Evolutionary conservation across 139 green algal species (phyloP), one percentile per base, ranked within the genome.

Genomic region (Chlamydomonas eustigma): DNA sequence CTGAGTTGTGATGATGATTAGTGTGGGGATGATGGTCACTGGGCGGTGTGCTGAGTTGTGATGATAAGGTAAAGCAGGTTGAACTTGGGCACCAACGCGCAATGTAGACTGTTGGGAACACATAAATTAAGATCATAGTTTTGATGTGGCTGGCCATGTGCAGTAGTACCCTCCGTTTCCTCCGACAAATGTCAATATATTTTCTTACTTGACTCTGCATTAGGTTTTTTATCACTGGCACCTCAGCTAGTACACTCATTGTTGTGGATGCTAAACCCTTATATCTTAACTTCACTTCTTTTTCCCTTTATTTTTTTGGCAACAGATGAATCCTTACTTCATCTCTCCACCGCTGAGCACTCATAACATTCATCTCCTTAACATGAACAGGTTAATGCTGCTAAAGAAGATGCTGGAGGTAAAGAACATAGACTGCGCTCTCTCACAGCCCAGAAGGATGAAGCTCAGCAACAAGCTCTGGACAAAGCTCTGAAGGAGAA

Each of bases 381-480:
- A 4, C 70, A 18, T 39, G 70, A 30, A 6, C 35, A 51, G 51
- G 52, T 72, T 8, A 4, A 33, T 30, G 37, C 2, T 22, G 73
- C 24, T n/a, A 25, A 39, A 28, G 28, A 50, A 18, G 30, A 79
- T 51, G 74, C 72, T 4, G 31, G 44, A 3, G 24, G 51, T 32
- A 58, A 70, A 2, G 71, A 82, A 34, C 39, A 64, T 1, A 63
- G 78, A 39, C 52, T 78, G 35, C 71, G 77, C 0, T 64, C 35
- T 18, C 8, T 78, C 22, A 50, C 35, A 2, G 64, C 39, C 4
- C 71, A 78, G 3, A 68, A 70, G 37, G 77, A 52, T 36, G 77
- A 69, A 31, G 37, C 75, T 39, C 51, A 69, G 22, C 39, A 69
- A 2, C 52, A 82, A 32, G 77, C 73, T 3, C 5, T 75, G 35